phyloP scores from a whole-genome alignment of 1,284 basidiomycete species.

The Malassezia sympodialis region DNA sequence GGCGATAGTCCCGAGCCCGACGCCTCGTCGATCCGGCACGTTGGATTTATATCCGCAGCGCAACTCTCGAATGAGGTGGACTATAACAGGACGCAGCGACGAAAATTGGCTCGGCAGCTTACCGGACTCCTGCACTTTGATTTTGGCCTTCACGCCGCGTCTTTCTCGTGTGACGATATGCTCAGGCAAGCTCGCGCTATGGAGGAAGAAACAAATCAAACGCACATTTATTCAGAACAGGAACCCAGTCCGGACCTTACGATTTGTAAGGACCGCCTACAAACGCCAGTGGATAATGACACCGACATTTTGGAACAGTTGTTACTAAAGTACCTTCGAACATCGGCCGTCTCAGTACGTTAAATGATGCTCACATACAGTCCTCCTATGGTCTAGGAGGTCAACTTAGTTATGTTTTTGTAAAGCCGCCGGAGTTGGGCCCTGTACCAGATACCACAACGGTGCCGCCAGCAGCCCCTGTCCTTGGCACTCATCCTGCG shows the following conservation, averaged over 20 bases:
- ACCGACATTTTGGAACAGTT: not conserved
- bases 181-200: not conserved
- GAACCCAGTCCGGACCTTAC: not conserved
- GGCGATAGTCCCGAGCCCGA: not conserved
- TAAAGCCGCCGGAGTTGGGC: not conserved
- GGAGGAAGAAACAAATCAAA: not conserved
- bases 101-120: constrained; percentile 9
- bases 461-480: not conserved
- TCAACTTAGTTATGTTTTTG: constrained; percentile 10
- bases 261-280: not conserved
- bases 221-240: not conserved
- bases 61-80: not conserved
- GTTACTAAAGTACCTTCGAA: not conserved
- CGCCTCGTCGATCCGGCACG: not conserved
- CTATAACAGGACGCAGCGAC: not conserved
- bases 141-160: not conserved
- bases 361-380: not conserved
- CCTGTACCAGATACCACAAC: not conserved
- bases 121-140: constrained; percentile 10
- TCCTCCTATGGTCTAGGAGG: not conserved
- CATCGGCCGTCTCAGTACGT: not conserved
- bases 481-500: not conserved
- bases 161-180: not conserved
- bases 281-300: not conserved
- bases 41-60: constrained; percentile 15